Conservation (phyloP, 2,329 filamentous ascomycete genomes). For the Claviceps spartinae region DNA sequence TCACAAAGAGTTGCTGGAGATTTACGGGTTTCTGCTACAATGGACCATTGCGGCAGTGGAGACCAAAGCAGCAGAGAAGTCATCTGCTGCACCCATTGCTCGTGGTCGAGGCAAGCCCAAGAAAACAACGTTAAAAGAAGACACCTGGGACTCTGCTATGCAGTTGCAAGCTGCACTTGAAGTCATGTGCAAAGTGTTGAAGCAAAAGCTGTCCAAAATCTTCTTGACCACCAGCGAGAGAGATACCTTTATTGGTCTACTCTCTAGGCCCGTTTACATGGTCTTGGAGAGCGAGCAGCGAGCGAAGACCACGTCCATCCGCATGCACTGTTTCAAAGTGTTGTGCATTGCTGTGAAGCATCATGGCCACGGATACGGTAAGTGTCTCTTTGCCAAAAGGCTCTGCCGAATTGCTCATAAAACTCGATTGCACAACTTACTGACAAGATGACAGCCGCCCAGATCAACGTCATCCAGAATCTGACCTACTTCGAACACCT, state of each 20-base stretch:
- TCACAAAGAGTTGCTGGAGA: conserved; percentile 84
- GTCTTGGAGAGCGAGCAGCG: conserved; percentile 88
- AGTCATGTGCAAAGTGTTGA: conserved; percentile 90
- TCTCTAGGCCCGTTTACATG: conserved; percentile 87
- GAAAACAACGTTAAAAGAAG: conserved; percentile 67
- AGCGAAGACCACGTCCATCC: conserved; percentile 74
- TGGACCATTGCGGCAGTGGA: conserved; percentile 95
- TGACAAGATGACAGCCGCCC: conserved; percentile 50
- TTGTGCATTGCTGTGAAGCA: conserved; percentile 94
- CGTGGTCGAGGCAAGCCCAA: conserved; percentile 64
- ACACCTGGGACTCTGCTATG: conserved; percentile 72
- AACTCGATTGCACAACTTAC: conserved; percentile 3
- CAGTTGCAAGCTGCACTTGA: conserved; percentile 85
- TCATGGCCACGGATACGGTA: conserved; percentile 91
- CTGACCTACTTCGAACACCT: conserved; percentile 96
- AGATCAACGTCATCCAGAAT: conserved; percentile 96
- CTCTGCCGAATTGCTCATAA: too few species aligned
- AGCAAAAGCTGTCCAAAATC: conserved; percentile 80
- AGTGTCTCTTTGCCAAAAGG: conserved; percentile 9
- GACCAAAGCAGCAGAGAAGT: conserved; percentile 83
- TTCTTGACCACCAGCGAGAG: conserved; percentile 94
- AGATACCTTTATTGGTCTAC: conserved; percentile 83
- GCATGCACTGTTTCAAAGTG: conserved; percentile 96
- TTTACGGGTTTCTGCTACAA: conserved; percentile 86
- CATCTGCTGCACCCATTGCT: conserved; percentile 51